Conservation (phyloP, 306 rosid genomes). For the Pterocarpus macrocarpus region DNA sequence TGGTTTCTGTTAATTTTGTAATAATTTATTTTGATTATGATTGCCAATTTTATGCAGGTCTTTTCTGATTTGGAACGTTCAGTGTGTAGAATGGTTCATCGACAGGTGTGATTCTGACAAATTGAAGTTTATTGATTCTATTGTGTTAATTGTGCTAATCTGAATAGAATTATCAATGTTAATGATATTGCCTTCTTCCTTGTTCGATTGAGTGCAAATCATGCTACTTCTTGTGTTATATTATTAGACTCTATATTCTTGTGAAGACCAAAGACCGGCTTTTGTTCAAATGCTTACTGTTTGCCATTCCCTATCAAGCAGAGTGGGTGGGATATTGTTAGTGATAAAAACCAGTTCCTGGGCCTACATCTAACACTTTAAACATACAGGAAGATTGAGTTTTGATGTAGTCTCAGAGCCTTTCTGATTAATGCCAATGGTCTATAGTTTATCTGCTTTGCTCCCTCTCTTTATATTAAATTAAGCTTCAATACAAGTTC, state of each 20-base stretch:
- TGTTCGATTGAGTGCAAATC: neutral
- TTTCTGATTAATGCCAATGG: neutral
- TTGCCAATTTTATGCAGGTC: slow-evolving; percentile 65
- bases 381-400: neutral
- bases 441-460: neutral
- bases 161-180: slow-evolving; percentile 1
- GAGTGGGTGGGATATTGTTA: neutral
- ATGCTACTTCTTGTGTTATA: neutral
- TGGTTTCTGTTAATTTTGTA: slow-evolving; percentile 24
- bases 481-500: neutral
- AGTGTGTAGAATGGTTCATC: slow-evolving; percentile 95
- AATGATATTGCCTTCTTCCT: neutral
- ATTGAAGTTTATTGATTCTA: neutral
- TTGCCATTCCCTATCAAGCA: neutral
- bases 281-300: neutral
- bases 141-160: slow-evolving; percentile 16
- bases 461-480: neutral
- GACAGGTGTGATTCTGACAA: slow-evolving; percentile 72
- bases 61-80: slow-evolving; percentile 97
- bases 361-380: neutral
- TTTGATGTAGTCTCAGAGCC: neutral
- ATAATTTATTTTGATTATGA: slow-evolving; percentile 28
- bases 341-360: neutral
- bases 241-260: neutral
- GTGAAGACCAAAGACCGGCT: neutral